phyloP scores from a whole-genome alignment of 768 basidiomycete genomes.

The Tylopilus balloui region DNA sequence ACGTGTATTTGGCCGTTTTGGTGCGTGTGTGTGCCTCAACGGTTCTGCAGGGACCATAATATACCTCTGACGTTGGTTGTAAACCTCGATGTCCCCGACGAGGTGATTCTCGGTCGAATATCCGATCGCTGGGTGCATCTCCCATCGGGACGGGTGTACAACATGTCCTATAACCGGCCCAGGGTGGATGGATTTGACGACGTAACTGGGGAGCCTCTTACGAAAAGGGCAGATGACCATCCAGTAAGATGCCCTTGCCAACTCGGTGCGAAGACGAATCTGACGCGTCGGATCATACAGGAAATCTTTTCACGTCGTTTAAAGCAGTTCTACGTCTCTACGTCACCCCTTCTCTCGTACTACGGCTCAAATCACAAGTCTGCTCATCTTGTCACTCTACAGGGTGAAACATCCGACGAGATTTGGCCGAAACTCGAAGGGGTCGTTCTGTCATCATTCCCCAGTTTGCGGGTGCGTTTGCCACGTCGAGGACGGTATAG shows the following conservation, averaged over 20 bases:
- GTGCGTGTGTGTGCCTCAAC: neutral
- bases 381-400: constrained; percentile 51
- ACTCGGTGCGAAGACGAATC: constrained; percentile 1
- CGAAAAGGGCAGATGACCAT: constrained; percentile 85
- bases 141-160: constrained; percentile 87
- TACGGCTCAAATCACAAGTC: constrained; percentile 45
- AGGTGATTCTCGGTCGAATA: constrained; percentile 80
- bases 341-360: constrained; percentile 75
- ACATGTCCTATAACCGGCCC: constrained; percentile 82
- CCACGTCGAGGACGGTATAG: constrained; percentile 46
- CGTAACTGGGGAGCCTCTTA: constrained; percentile 80
- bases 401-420: constrained; percentile 77
- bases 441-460: constrained; percentile 54
- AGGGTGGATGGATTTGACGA: constrained; percentile 79
- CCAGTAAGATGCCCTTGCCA: constrained; percentile 54
- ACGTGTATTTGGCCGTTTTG: constrained; percentile 18
- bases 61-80: constrained; percentile 75
- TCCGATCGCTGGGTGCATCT: constrained; percentile 88
- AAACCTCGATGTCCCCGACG: constrained; percentile 85
- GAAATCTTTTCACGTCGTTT: constrained; percentile 76
- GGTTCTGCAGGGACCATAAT: constrained; percentile 46
- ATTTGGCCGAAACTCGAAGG: constrained; percentile 84
- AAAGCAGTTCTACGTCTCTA: constrained; percentile 70
- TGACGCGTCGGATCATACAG: constrained; percentile 36
- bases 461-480: constrained; percentile 49